These are phyloP conservation scores for Umbellularia californica DNA, from an alignment of 164 flowering plant genomes.

Conservation along the genomic window DNA sequence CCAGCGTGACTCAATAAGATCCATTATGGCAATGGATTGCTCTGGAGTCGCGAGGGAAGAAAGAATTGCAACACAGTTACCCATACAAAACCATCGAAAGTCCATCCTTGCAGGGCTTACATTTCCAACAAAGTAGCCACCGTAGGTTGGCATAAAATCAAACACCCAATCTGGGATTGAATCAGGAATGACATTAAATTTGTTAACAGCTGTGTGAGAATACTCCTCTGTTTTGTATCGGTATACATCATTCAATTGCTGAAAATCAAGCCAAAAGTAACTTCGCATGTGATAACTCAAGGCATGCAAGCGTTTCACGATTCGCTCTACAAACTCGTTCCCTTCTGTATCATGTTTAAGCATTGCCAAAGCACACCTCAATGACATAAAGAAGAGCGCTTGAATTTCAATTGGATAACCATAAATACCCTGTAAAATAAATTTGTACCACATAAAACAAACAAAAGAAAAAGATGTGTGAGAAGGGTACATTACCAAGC, in stretches of 20 bases:
- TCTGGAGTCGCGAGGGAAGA: slow-evolving; percentile 27
- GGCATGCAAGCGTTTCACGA: slow-evolving; percentile 24
- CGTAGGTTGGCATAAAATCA: slow-evolving; percentile 29
- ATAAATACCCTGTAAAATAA: slow-evolving; percentile 20
- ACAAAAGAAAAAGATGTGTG: neutral
- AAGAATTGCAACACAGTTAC: slow-evolving; percentile 27
- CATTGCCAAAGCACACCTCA: slow-evolving; percentile 20
- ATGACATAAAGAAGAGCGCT: slow-evolving; percentile 28
- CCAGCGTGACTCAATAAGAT: slow-evolving; percentile 24
- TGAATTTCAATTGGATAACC: slow-evolving; percentile 30
- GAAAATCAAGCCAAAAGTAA: slow-evolving; percentile 29
- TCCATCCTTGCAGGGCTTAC: slow-evolving; percentile 31
- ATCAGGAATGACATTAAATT: slow-evolving; percentile 29
- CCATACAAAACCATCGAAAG: slow-evolving; percentile 28
- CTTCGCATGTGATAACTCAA: slow-evolving; percentile 27
- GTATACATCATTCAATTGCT: slow-evolving; percentile 24
- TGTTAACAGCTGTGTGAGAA: slow-evolving; percentile 29
- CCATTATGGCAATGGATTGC: slow-evolving; percentile 27
- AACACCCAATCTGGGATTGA: slow-evolving; percentile 32
- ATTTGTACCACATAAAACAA: neutral
- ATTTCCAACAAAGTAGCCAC: slow-evolving; percentile 30
- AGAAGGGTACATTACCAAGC: neutral
- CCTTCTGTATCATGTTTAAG: slow-evolving; percentile 28
- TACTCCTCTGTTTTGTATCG: slow-evolving; percentile 31
- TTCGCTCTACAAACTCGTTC: slow-evolving; percentile 25